Base-by-base conservation (phyloP, 306 rosid species). In the Vigna trinervia region DNA sequence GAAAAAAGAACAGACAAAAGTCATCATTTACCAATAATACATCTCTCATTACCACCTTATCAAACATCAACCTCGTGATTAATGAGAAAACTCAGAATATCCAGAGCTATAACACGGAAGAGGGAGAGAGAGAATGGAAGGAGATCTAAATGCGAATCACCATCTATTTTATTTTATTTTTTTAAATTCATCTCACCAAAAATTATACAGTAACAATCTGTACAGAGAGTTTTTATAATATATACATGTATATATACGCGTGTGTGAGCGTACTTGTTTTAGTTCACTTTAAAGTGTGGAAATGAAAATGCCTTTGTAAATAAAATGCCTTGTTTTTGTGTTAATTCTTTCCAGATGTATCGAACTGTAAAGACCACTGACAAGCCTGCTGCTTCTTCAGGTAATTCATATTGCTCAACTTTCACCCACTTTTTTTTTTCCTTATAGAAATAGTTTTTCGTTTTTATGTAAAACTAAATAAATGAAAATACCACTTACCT, bases 311-410 rank as follows among this genome's bases (percentile, higher is more conserved):
- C 64, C 45, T 54, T 60, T 54, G 54, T 43, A 47, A 62, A 1
- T 78, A 22, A 75, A 58, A 69, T 58, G 70, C 23, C 54, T 63
- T 45, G 60, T 41, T 71, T 62, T 52, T 28, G 32, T 78, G 68
- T 51, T 51, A 61, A 54, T 73, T 61, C 8, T 85, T 76, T 71
- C 53, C 89, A 93, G 98, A 93, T 93, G 98, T 93, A 93, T 86
- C 85, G 98, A 71, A 93, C 98, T 80, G 97, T 93, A 78, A 93
- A 91, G 86, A 91, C 97, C 61, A 91, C 98, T 85, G 97, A 90
- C 93, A 93, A 88, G 57, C 93, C 98, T 83, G 91, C 94, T 8
- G 94, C 94, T 76, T 93, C 97, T 62, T 90, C 98, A 84, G 98
- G 98, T 93, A 91, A 91, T 91, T 91, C 89, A 76, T 65, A 83